Base-by-base conservation (phyloP, 345 rosid species). In the Lepidium sativum region DNA sequence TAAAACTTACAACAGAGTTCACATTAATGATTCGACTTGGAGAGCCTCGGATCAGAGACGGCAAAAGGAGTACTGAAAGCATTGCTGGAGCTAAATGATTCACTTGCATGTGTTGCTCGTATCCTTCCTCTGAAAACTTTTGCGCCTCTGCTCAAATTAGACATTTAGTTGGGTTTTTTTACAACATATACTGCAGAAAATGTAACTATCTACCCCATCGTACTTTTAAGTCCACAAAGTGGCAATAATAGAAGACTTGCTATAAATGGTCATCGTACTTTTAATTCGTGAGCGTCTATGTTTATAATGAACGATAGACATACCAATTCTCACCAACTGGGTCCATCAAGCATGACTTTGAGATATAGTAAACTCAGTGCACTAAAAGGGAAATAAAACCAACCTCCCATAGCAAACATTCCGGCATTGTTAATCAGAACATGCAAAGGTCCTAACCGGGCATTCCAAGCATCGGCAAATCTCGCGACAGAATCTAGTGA, bases 101-200 rank as follows among this genome's bases (percentile, higher is more conserved):
- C 39, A 91, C 99, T 94, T 91, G 97, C 92, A 91, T 85, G 68
- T 94, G 99, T 48, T 86, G 87, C 80, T 94, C 97, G 70, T 82
- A 77, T 33, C 92, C 95, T 70, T 94, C 91, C 68, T 84, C 88
- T 20, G 99, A 90, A 77, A 94, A 86, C 37, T 75, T 88, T 74
- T 94, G 96, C 23, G 92, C 86, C 75, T 84, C 96, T 91, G 72
- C 57, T 70, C 1, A 60, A 44, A 38, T 38, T 4, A 60, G 23
- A 21, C 63, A 31, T 32, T 54, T 37, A 73, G 48, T 38, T 40
- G 29, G 29, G 18, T 54, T 2, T 16, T 32, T 66, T 66, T n/a
- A 66, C 39, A 25, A 54, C 45, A 56, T 12, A 39, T 23, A 55
- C 58, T 6, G 49, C 47, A 48, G 1, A 10, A 32, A 71, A 49